Conservation (phyloP, 179 eudicot genomes). For the Corrigiola litoralis region DNA sequence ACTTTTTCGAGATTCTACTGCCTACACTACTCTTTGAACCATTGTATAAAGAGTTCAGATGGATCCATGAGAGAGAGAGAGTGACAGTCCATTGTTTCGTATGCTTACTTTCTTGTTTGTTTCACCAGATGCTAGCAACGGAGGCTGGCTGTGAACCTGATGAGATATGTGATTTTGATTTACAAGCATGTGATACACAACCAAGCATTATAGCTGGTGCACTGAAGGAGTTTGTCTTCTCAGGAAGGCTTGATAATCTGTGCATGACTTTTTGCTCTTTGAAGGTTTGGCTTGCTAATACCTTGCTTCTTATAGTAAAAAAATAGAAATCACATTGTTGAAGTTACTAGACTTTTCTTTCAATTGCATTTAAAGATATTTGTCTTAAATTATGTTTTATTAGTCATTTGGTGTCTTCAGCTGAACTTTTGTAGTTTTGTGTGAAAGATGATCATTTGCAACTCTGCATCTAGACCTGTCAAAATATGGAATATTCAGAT, state of each 20-base stretch:
- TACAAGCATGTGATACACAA: conserved; percentile 98
- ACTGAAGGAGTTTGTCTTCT: conserved; percentile 77
- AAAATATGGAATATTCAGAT: no score
- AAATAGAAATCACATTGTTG: background rate
- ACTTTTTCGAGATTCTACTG: background rate
- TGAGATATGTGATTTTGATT: conserved; percentile 91
- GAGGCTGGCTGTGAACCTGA: conserved; percentile 79
- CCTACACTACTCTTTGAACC: background rate
- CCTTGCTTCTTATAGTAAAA: background rate
- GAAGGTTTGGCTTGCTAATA: conserved; percentile 42
- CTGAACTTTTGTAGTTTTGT: no score
- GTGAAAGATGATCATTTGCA: no score
- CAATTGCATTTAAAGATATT: conserved; percentile 1
- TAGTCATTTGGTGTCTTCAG: background rate
- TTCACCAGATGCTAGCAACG: conserved; percentile 66
- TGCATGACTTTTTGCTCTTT: conserved; percentile 96
- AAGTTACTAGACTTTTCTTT: background rate
- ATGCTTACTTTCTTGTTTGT: conserved; percentile 12
- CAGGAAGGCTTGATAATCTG: conserved; percentile 96
- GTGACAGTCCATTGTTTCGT: conserved; percentile 5
- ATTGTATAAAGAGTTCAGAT: background rate
- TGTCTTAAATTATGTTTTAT: background rate
- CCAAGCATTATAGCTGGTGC: conserved; percentile 89
- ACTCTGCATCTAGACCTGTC: no score
- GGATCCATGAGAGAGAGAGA: background rate